Evolutionary conservation across 2,329 filamentous ascomycete genomes (phyloP).

Genomic region (Truncatella angustata): DNA sequence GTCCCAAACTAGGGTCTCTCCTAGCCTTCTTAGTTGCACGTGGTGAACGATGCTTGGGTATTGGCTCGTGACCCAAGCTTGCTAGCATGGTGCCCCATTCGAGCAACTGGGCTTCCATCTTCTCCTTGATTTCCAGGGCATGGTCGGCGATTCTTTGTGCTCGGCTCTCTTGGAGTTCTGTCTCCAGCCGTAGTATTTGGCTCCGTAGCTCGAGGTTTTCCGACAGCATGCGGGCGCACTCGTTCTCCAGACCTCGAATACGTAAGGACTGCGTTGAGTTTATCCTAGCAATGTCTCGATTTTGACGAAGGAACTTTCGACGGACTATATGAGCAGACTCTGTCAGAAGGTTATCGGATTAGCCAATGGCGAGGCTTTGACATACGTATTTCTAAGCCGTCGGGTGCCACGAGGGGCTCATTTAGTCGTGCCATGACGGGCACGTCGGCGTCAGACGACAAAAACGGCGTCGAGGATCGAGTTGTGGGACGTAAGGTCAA

Average conservation of each 20-base stretch:
- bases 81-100: constrained; percentile 69
- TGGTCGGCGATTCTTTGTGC: constrained; percentile 61
- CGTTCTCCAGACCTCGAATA: constrained; percentile 74
- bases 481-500: no score
- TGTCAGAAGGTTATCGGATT: no score
- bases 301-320: constrained; percentile 77
- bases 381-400: constrained; percentile 71
- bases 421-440: constrained; percentile 75
- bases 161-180: constrained; percentile 61
- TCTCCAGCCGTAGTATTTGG: constrained; percentile 68
- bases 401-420: constrained; percentile 66
- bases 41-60: constrained; percentile 46
- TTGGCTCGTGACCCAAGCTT: constrained; percentile 59
- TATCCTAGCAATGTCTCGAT: constrained; percentile 76
- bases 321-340: no score
- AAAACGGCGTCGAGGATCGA: no score
- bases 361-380: no score
- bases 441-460: neutral
- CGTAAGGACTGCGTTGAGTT: constrained; percentile 77
- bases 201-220: constrained; percentile 75
- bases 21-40: constrained; percentile 39
- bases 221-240: constrained; percentile 71
- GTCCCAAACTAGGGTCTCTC: constrained; percentile 39
- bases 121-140: constrained; percentile 66
- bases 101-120: constrained; percentile 69